A percentile compares a stretch with the other conserved stretches of the same genome.
Evolutionary conservation across 164 flowering plant genomes (phyloP).

Genomic region (Brasenia schreberi): DNA sequence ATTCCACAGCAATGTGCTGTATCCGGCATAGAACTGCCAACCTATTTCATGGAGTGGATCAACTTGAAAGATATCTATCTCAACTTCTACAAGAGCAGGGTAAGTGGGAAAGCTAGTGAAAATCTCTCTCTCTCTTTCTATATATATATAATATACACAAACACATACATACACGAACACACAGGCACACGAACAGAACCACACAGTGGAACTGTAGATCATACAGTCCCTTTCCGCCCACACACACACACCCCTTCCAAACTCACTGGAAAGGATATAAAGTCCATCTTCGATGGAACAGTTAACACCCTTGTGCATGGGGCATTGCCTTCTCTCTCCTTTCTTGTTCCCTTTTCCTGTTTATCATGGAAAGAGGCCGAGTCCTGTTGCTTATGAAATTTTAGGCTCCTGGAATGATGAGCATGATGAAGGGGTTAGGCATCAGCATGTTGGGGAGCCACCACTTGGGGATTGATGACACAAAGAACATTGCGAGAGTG

Average conservation of each 20-base stretch:
- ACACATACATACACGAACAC: too few relatives aligned
- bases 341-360: too few relatives aligned
- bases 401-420: conserved; percentile 87
- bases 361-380: too few relatives aligned
- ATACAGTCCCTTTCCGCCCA: neutral
- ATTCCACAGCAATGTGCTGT: conserved; percentile 83
- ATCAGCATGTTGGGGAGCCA: conserved; percentile 73
- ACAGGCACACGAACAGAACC: neutral
- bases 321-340: neutral
- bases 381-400: neutral
- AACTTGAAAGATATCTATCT: conserved; percentile 82
- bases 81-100: conserved; percentile 74
- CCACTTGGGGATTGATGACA: conserved; percentile 93
- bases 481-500: conserved; percentile 79
- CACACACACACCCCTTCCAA: too few relatives aligned
- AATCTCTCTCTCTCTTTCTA: neutral
- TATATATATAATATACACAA: too few relatives aligned
- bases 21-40: conserved; percentile 50
- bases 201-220: neutral
- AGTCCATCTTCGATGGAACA: neutral
- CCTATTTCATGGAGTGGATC: conserved; percentile 92
- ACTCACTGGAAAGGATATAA: too few relatives aligned
- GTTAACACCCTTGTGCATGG: neutral
- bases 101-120: conserved; percentile 13
- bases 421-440: conserved; percentile 66